Base-by-base conservation (phyloP, 2,329 filamentous ascomycete genomes). In the Ophiostoma quercus region DNA sequence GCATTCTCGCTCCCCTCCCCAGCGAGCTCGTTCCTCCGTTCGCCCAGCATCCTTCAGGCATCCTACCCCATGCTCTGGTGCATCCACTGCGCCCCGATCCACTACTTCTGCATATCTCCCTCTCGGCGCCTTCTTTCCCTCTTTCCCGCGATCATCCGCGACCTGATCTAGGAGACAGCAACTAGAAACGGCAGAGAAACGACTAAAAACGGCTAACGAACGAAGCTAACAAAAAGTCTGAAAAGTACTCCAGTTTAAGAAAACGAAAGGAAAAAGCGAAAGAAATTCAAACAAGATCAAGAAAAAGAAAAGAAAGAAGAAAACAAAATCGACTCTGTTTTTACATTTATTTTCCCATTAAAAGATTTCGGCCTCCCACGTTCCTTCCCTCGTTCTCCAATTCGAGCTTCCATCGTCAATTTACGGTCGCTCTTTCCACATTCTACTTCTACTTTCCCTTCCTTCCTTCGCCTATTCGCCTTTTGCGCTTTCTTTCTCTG, bases 31-130 rank as follows among this genome's bases (percentile, higher is more conserved):
- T 22, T 57, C 51, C 51, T 22, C 51, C 51, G 8, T 57, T 57
- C 8, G 51, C 51, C 51, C 51, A 47, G 16, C 43, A 47, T 47
- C 16, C 43, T 47, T 57, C 51, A 22, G 51, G n/a, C 51, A 57
- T 57, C 51, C 51, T 29, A 62, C 57, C 57, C 57, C 57, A 62
- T 62, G 57, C 57, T 62, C n/a, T 34, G 37, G 34, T 65, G 62
- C 22, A 65, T 37, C 62, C 62, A 65, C 62, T 65, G 34, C 62
- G 62, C 62, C 62, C 34, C 62, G 60, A 37, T 34, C 60, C 60
- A 63, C 34, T 25, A 43, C 34, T 37, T 37, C 39, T 66, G 51
- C 51, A 57, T 57, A 57, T 25, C n/a, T 54, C 47, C n/a, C 9
- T 19, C n/a, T 41, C n/a, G 63, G 37, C 63, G 63, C 34, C 25